A percentile compares a stretch with the other conserved stretches of the same genome.
Conservation (phyloP, 179 eudicot genomes). For the Corrigiola litoralis region DNA sequence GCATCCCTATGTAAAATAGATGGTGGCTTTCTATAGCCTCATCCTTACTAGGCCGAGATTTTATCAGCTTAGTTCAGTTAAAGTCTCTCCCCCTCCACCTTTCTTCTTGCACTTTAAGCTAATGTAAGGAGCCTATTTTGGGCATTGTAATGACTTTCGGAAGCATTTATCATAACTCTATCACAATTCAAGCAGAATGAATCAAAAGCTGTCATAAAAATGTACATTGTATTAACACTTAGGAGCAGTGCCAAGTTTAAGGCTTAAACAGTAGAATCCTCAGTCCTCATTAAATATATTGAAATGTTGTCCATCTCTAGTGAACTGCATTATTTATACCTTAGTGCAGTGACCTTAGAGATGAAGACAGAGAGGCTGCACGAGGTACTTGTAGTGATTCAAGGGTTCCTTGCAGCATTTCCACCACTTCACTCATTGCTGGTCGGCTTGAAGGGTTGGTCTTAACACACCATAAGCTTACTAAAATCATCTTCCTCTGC, state of each 20-base stretch:
- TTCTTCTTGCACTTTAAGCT: neutral
- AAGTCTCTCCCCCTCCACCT: too few species aligned
- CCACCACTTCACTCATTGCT: constrained; percentile 31
- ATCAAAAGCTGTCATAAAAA: too few species aligned
- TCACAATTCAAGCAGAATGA: too few species aligned
- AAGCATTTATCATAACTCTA: too few species aligned
- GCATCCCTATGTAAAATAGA: neutral
- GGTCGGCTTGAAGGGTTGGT: constrained; percentile 29
- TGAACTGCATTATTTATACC: neutral
- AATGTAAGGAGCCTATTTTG: too few species aligned
- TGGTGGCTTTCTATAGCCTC: neutral
- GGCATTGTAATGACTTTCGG: too few species aligned
- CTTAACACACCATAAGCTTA: constrained; percentile 37
- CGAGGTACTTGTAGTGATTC: constrained; percentile 21
- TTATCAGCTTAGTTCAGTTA: too few species aligned
- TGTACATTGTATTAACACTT: constrained; percentile 2
- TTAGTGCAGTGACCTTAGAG: constrained; percentile 8
- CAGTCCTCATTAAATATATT: too few species aligned
- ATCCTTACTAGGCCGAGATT: neutral
- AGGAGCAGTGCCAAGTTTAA: too few species aligned
- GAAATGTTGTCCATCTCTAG: neutral
- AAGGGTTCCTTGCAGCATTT: constrained; percentile 28
- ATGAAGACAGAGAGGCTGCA: constrained; percentile 4
- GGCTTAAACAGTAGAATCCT: too few species aligned
- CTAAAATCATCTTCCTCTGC: constrained; percentile 34